These are phyloP conservation scores for Arxiozyma heterogenica DNA, from an alignment of 1,139 yeast genomes.

Conservation along the genomic window DNA sequence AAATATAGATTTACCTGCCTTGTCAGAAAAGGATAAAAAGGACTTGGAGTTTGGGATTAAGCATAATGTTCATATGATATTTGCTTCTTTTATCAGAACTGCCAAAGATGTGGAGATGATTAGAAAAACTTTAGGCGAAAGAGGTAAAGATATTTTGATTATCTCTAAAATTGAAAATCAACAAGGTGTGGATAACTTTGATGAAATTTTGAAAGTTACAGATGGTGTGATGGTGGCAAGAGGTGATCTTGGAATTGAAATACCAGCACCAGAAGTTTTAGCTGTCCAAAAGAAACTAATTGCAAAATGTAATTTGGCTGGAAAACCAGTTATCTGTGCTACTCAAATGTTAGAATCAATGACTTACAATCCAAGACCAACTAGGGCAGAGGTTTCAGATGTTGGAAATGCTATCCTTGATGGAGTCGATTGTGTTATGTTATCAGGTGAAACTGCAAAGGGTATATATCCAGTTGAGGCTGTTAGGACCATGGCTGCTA, in stretches of 20 bases:
- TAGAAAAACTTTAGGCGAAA: conserved; percentile 91
- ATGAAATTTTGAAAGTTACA: conserved; percentile 83
- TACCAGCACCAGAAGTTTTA: conserved; percentile 97
- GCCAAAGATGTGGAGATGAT: conserved; percentile 82
- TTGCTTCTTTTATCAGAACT: conserved; percentile 95
- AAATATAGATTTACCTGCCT: conserved; percentile 96
- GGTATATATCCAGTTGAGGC: conserved; percentile 97
- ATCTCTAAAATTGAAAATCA: conserved; percentile 96
- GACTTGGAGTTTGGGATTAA: conserved; percentile 91
- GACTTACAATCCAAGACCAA: conserved; percentile 99
- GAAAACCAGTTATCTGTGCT: conserved; percentile 99
- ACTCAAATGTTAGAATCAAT: conserved; percentile 99
- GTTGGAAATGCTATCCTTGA: conserved; percentile 98
- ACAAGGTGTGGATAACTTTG: conserved; percentile 99
- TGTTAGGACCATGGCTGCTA: conserved; percentile 97
- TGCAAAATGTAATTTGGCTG: conserved; percentile 98
- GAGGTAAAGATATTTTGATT: conserved; percentile 90
- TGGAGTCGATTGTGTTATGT: conserved; percentile 99
- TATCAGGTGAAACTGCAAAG: conserved; percentile 98
- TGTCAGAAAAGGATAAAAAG: conserved; percentile 87
- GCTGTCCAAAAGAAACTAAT: conserved; percentile 97
- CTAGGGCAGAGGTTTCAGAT: conserved; percentile 98
- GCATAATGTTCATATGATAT: conserved; percentile 94
- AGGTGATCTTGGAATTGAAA: conserved; percentile 99
- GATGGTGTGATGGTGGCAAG: conserved; percentile 99